Conservation (phyloP, 768 basidiomycete genomes). For the Mrakia frigida region DNA sequence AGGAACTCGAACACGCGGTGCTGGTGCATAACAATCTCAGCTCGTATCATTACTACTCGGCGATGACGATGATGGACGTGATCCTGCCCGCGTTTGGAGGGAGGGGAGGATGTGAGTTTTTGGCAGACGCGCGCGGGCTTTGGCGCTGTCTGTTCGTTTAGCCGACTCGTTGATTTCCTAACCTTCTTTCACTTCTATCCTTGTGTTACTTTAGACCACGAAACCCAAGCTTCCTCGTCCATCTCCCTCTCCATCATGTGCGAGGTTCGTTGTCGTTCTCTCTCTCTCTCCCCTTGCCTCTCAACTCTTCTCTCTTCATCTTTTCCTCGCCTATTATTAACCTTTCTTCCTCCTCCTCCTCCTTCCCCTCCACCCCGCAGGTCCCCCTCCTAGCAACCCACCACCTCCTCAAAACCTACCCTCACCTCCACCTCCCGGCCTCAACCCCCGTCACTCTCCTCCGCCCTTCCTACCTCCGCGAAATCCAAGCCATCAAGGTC, state of each 20-base stretch:
- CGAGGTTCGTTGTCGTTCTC: slow-evolving; percentile 31
- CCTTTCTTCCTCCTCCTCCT: neutral
- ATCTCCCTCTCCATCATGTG: slow-evolving; percentile 48
- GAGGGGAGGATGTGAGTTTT: neutral
- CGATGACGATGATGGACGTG: slow-evolving; percentile 47
- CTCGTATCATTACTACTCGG: slow-evolving; percentile 46
- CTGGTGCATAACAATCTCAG: slow-evolving; percentile 43
- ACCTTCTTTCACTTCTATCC: neutral
- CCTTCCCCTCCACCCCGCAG: neutral
- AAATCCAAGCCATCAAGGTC: slow-evolving; percentile 47
- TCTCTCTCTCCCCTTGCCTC: too few species aligned
- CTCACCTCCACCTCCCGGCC: slow-evolving; percentile 34
- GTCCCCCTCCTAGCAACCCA: slow-evolving; percentile 49
- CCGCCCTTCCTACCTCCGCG: slow-evolving; percentile 48
- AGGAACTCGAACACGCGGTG: slow-evolving; percentile 47
- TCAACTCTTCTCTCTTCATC: neutral
- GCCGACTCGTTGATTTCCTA: neutral
- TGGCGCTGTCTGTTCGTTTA: neutral
- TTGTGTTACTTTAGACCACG: slow-evolving; percentile 37
- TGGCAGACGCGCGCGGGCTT: too few species aligned
- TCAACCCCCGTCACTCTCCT: slow-evolving; percentile 36
- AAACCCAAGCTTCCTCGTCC: slow-evolving; percentile 47
- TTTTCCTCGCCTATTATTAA: too few species aligned
- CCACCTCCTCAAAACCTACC: slow-evolving; percentile 46
- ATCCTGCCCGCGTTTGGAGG: slow-evolving; percentile 47